These are phyloP conservation scores for Sophora flavescens DNA, from an alignment of 306 rosid genomes.

Conservation along the genomic window DNA sequence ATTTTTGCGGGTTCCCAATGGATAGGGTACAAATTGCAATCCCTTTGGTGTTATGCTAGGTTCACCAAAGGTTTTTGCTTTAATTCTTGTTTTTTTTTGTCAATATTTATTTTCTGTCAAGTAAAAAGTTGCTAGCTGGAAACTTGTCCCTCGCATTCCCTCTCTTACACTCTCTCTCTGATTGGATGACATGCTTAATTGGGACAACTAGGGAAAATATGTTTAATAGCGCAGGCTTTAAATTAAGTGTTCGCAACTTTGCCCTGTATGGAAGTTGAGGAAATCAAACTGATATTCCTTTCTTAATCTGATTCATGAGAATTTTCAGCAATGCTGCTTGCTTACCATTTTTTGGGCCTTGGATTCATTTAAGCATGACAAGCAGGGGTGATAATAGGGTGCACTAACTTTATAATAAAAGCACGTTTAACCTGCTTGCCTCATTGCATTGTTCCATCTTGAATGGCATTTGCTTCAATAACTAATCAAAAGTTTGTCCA, in stretches of 20 bases:
- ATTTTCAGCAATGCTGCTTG: background rate
- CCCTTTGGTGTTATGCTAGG: background rate
- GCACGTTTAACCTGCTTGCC: background rate
- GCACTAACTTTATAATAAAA: background rate
- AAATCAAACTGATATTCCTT: background rate
- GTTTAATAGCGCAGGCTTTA: background rate
- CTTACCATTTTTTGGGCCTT: background rate
- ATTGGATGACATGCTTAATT: background rate
- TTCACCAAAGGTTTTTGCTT: conserved; percentile 3
- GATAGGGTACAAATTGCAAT: too few species aligned
- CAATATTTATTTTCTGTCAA: conserved; percentile 4
- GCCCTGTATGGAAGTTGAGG: background rate
- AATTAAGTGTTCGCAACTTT: background rate
- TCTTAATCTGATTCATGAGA: background rate
- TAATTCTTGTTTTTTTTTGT: background rate
- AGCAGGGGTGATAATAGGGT: background rate
- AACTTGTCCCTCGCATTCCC: background rate
- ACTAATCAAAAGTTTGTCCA: background rate
- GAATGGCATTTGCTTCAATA: background rate
- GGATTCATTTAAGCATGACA: background rate
- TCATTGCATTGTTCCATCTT: background rate
- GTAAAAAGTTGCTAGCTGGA: conserved; percentile 7
- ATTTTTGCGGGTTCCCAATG: too few species aligned
- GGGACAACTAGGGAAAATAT: conserved; percentile 8
- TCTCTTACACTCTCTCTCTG: background rate